These are phyloP conservation scores for Candida tropicalis DNA, from an alignment of 1,139 yeast species.

Conservation along the genomic window DNA sequence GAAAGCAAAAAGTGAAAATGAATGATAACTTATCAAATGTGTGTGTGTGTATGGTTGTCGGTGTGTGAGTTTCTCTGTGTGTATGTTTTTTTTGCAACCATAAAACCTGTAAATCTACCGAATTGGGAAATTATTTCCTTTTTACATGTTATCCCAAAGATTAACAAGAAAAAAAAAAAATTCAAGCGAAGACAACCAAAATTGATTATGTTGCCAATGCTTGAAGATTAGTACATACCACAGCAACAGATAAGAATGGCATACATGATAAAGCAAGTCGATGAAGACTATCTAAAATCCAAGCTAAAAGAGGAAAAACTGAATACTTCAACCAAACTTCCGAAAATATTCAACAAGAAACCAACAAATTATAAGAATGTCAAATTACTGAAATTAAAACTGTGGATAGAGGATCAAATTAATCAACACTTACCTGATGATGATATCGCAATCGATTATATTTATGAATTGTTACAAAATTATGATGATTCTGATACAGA, in stretches of 20 bases:
- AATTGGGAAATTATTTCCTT: not conserved
- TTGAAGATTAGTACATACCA: too few species aligned
- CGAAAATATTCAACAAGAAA: slow-evolving; percentile 21
- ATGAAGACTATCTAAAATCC: slow-evolving; percentile 3
- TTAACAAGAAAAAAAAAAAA: not conserved
- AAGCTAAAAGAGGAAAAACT: slow-evolving; percentile 2
- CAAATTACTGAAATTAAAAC: slow-evolving; percentile 32
- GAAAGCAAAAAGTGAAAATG: not conserved
- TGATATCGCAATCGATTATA: slow-evolving; percentile 47
- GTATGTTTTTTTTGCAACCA: slow-evolving; percentile 6
- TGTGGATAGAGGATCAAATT: slow-evolving; percentile 37
- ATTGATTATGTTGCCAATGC: not conserved
- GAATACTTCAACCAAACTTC: not conserved
- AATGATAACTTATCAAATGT: not conserved
- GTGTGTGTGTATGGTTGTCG: not conserved
- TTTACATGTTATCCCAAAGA: slow-evolving; percentile 1
- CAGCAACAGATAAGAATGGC: slow-evolving; percentile 7
- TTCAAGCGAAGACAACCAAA: not conserved
- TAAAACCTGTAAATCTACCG: slow-evolving; percentile 2
- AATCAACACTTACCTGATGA: slow-evolving; percentile 45
- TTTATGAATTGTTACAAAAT: slow-evolving; percentile 33
- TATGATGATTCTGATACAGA: slow-evolving; percentile 17
- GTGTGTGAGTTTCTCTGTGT: not conserved
- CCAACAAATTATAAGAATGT: slow-evolving; percentile 24
- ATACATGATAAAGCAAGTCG: slow-evolving; percentile 6